phyloP scores from a whole-genome alignment of 2,329 filamentous ascomycete genomes.

The Ophiognomonia clavigignenti-juglandacearum region DNA sequence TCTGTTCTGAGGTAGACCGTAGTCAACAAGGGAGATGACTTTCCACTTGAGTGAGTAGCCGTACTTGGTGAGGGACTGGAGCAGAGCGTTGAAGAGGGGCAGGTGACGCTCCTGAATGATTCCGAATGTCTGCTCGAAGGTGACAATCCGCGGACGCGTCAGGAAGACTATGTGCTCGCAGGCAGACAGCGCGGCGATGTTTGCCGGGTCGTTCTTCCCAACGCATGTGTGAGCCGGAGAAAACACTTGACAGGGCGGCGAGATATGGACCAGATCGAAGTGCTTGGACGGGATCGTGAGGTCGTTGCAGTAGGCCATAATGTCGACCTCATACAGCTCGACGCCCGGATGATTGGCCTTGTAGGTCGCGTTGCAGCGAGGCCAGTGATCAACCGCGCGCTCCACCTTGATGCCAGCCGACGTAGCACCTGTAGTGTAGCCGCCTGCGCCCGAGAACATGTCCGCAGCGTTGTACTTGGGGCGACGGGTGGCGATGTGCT shows the following conservation, averaged over 20 bases:
- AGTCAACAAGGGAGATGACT: conserved; percentile 47
- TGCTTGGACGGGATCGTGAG: conserved; percentile 33
- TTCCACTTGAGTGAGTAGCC: conserved; percentile 70
- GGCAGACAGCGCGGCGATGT: conserved; percentile 55
- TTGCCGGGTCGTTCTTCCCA: conserved; percentile 58
- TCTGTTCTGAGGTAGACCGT: conserved; percentile 45
- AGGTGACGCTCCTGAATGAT: conserved; percentile 50
- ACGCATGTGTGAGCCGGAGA: conserved; percentile 64
- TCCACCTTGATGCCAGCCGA: conserved; percentile 51
- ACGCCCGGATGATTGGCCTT: conserved; percentile 50
- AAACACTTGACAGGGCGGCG: conserved; percentile 73
- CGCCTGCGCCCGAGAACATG: conserved; percentile 68
- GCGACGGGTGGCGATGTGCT: conserved; percentile 14
- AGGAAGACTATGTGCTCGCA: conserved; percentile 52
- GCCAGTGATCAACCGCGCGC: conserved; percentile 61
- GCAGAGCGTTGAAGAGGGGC: conserved; percentile 52
- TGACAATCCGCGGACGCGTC: conserved; percentile 62
- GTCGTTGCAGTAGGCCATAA: conserved; percentile 25
- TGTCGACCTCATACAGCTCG: conserved; percentile 41
- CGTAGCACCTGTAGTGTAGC: conserved; percentile 60
- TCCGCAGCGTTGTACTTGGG: conserved; percentile 66
- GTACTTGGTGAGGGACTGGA: conserved; percentile 58
- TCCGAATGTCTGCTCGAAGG: conserved; percentile 74
- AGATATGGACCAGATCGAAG: conserved; percentile 65
- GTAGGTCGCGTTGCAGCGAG: conserved; percentile 54